Evolutionary conservation across 805 yeast genomes (phyloP), one percentile per base, ranked within the genome.

Genomic region (Myxozyma geophila): DNA sequence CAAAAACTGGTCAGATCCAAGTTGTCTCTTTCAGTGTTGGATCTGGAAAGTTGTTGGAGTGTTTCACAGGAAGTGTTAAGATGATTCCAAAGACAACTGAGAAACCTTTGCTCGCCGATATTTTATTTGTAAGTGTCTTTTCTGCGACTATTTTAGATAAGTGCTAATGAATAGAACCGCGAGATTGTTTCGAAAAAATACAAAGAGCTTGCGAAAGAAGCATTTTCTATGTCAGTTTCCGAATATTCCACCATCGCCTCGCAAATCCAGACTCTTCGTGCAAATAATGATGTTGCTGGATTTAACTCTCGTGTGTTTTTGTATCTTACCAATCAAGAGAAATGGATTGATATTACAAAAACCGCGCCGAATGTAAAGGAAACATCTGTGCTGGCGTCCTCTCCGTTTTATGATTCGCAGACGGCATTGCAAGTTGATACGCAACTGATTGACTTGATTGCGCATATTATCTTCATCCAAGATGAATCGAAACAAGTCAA

Each of bases 391-490:
- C 35, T 36, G 2, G 41, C 54, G 15, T 9, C 51, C 12, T n/a
- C 39, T 17, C 40, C 54, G 15, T 50, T 37, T 17, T 64, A 55
- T 23, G 57, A 46, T 35, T 44, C 60, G 9, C 36, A 46, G n/a
- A 54, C 53, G 2, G 60, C 60, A 21, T 62, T 74, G 8, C 70
- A 66, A 13, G 71, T 70, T 8, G 72, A 67, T 40, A 54, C 64
- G 2, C 67, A 61, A 8, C 60, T 74, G n/a, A 62, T 70, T 13
- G 52, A 52, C 28, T 67, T 67, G 13, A 51, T 69, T 5, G 72
- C 74, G 17, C 72, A 74, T 33, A 63, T 74, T 33, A 67, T 78
- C 15, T 68, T 78, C 23, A 70, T 54, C 10, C n/a, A 41, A 35
- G 67, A 47, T 21, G 41, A 39, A 19, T 57, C 46, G 70, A 47